phyloP scores from a whole-genome alignment of 2,329 filamentous ascomycete genomes.

The Colletotrichum magnum region DNA sequence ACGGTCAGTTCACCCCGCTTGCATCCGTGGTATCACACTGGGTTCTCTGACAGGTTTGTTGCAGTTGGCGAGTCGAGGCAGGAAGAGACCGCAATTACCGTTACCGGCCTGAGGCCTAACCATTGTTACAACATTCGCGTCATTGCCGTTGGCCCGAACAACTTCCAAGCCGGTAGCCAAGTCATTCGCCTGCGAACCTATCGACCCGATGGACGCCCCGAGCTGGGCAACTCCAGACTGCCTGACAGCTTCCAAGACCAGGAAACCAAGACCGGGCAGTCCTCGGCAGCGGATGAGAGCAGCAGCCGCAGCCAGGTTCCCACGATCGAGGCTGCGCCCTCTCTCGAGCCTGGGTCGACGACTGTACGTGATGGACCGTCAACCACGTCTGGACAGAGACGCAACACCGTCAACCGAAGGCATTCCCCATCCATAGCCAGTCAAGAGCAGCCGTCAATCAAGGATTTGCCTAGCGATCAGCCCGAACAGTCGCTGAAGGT shows the following conservation, averaged over 20 bases:
- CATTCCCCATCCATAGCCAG: slow-evolving; percentile 66
- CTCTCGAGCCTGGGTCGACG: slow-evolving; percentile 72
- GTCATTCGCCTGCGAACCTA: slow-evolving; percentile 88
- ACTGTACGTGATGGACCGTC: slow-evolving; percentile 76
- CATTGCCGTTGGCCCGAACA: slow-evolving; percentile 90
- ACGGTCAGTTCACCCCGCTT: slow-evolving; percentile 70
- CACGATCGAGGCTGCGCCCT: slow-evolving; percentile 72
- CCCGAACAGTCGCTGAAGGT: slow-evolving; percentile 79
- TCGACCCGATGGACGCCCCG: slow-evolving; percentile 74
- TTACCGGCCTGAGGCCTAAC: slow-evolving; percentile 87
- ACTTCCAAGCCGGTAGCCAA: slow-evolving; percentile 91
- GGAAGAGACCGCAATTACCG: slow-evolving; percentile 88
- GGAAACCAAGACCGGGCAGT: slow-evolving; percentile 52
- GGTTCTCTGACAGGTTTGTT: slow-evolving; percentile 8
- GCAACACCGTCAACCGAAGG: slow-evolving; percentile 80
- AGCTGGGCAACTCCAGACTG: slow-evolving; percentile 69
- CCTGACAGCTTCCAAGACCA: slow-evolving; percentile 70
- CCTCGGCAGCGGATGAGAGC: slow-evolving; percentile 56
- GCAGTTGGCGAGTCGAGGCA: slow-evolving; percentile 86
- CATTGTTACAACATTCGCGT: slow-evolving; percentile 96
- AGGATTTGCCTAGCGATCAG: slow-evolving; percentile 59
- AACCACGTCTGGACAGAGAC: slow-evolving; percentile 59
- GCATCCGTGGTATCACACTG: neutral
- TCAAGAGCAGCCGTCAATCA: slow-evolving; percentile 65
- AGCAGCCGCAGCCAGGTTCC: slow-evolving; percentile 65